A percentile compares a stretch with the other conserved stretches of the same genome.
Conservation (phyloP, 495 filamentous ascomycete genomes). For the Staphylotrichum longicolle region DNA sequence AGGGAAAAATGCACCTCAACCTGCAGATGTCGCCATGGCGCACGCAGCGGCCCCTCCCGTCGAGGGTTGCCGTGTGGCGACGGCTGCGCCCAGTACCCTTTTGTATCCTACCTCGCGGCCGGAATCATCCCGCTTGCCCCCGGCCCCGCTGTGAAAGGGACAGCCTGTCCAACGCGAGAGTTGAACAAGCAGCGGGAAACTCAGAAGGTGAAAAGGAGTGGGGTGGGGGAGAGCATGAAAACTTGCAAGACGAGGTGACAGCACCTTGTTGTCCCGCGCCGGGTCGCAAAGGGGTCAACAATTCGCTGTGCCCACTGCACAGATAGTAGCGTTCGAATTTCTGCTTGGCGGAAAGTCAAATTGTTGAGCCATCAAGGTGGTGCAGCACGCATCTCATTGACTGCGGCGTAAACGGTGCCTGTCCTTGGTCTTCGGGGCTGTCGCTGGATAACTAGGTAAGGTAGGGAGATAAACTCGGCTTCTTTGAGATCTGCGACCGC, state of each 20-base stretch:
- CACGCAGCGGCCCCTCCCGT: slow-evolving; percentile 21
- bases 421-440: no score
- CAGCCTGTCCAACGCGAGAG: slow-evolving; percentile 2
- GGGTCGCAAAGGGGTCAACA: not conserved
- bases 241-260: not conserved
- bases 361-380: no score
- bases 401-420: no score
- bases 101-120: slow-evolving; percentile 10
- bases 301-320: not conserved
- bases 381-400: no score
- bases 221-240: not conserved
- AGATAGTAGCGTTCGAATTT: no score
- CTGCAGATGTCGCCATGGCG: slow-evolving; percentile 14
- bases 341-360: no score
- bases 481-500: no score
- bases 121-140: slow-evolving; percentile 19
- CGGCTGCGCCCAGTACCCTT: slow-evolving; percentile 4
- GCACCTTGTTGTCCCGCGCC: not conserved
- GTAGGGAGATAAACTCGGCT: no score
- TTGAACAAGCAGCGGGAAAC: not conserved
- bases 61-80: slow-evolving; percentile 9
- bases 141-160: not conserved
- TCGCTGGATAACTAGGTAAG: no score
- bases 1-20: not conserved
- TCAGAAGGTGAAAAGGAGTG: not conserved